phyloP scores from a whole-genome alignment of 2,329 filamentous ascomycete species.

The Scytalidium lignicola region DNA sequence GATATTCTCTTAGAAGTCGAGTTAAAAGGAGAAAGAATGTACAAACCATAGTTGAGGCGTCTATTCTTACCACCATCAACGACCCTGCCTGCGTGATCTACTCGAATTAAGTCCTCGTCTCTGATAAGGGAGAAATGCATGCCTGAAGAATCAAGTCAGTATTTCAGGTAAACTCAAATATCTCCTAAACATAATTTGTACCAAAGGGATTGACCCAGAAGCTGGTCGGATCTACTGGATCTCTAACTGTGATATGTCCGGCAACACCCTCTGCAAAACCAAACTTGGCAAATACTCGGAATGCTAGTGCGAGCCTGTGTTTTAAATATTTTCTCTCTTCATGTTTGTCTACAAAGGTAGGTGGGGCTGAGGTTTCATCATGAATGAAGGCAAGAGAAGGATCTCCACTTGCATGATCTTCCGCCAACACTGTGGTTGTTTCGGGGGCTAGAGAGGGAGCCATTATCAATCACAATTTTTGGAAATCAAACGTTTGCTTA shows the following conservation, averaged over 20 bases:
- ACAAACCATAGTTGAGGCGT: constrained; percentile 12
- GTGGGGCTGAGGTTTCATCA: no score
- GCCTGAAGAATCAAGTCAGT: no score
- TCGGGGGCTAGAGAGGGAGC: no score
- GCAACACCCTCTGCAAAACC: constrained; percentile 36
- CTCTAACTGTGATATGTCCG: constrained; percentile 33
- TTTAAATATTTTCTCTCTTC: constrained; percentile 23
- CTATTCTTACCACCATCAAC: constrained; percentile 50
- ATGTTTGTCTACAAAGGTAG: constrained; percentile 29
- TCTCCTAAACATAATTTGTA: constrained; percentile 53
- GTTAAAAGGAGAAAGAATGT: not conserved
- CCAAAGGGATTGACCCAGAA: constrained; percentile 19
- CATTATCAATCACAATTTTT: no score
- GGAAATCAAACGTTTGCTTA: no score
- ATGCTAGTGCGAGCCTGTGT: constrained; percentile 38
- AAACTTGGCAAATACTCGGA: constrained; percentile 38
- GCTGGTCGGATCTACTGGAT: constrained; percentile 12
- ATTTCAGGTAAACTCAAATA: constrained; percentile 11
- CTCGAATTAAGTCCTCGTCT: constrained; percentile 57
- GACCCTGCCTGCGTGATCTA: constrained; percentile 53
- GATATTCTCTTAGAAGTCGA: no score
- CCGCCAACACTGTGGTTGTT: no score
- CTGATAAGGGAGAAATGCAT: no score
- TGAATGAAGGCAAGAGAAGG: no score
- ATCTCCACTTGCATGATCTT: no score